These are phyloP conservation scores for Mycena latifolia DNA, from an alignment of 768 basidiomycete genomes.

Conservation along the genomic window DNA sequence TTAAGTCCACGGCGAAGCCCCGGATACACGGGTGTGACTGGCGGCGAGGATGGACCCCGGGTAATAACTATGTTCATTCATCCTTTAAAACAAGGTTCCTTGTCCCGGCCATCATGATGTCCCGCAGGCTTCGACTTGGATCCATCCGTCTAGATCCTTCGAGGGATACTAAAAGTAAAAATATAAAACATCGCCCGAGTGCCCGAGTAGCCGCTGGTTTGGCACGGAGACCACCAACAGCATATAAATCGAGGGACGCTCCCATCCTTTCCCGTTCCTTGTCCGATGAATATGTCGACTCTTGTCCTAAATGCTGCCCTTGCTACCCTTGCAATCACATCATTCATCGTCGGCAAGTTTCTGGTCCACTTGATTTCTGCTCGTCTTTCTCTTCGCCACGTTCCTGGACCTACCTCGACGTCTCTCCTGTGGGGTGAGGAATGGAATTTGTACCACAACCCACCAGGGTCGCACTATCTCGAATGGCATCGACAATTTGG, in stretches of 20 bases:
- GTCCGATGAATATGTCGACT: conserved; percentile 5
- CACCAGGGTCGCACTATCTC: conserved; percentile 65
- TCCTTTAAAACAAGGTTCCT: conserved; percentile 3
- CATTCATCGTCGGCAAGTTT: conserved; percentile 48
- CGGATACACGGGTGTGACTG: neutral
- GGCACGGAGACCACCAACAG: too few relatives aligned
- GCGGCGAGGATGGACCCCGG: neutral
- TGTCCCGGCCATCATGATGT: conserved; percentile 23
- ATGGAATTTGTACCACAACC: conserved; percentile 63
- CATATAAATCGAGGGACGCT: conserved; percentile 8
- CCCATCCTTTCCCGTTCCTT: neutral
- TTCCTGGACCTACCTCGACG: conserved; percentile 64
- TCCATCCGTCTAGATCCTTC: neutral
- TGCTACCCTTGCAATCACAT: conserved; percentile 30
- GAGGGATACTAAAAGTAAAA: too few relatives aligned
- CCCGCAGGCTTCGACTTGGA: conserved; percentile 12
- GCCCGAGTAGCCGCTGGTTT: too few relatives aligned
- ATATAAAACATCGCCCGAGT: too few relatives aligned
- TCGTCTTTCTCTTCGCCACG: conserved; percentile 51
- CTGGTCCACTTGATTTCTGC: conserved; percentile 49
- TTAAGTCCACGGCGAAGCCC: conserved; percentile 22
- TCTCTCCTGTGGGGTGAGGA: conserved; percentile 75
- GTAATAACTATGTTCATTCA: neutral
- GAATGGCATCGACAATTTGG: conserved; percentile 68
- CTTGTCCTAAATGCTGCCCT: conserved; percentile 7